A percentile compares a stretch with the other conserved stretches of the same genome.
These are phyloP conservation scores for Phytophthora macrochlamydospora DNA, from an alignment of 352 stramenopile species.

Conservation along the genomic window DNA sequence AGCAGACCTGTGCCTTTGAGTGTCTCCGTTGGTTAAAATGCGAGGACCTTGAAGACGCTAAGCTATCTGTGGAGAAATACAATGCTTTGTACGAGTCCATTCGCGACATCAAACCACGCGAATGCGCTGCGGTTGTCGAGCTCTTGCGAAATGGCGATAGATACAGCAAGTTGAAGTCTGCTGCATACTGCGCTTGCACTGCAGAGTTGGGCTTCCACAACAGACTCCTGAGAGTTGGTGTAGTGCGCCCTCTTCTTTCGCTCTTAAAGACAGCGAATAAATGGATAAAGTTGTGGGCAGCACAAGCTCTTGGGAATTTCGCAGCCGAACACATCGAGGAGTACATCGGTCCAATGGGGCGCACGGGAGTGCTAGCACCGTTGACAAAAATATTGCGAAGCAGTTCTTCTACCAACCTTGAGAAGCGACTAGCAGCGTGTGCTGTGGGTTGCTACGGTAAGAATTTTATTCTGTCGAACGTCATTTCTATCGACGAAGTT, in stretches of 20 bases:
- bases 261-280: not conserved
- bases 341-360: not conserved
- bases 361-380: not conserved
- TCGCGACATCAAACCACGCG: not conserved
- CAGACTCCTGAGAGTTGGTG: constrained; percentile 1
- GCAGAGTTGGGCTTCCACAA: not conserved
- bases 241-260: constrained; percentile 1
- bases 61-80: not conserved
- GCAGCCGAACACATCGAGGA: not conserved
- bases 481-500: not conserved
- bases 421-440: not conserved
- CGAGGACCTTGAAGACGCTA: not conserved
- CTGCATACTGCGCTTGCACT: constrained; percentile 4
- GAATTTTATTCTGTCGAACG: not conserved
- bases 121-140: not conserved
- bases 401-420: not conserved
- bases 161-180: constrained; percentile 2
- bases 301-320: constrained; percentile 12
- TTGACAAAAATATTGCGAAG: not conserved
- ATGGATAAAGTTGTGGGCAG: constrained; percentile 9
- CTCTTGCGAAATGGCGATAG: not conserved
- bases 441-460: not conserved
- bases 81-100: constrained; percentile 4
- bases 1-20: constrained; percentile 4
- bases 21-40: constrained; percentile 2